These are phyloP conservation scores for Cokeromyces recurvatus DNA, from an alignment of 371 early-diverging fungal species.

Conservation along the genomic window DNA sequence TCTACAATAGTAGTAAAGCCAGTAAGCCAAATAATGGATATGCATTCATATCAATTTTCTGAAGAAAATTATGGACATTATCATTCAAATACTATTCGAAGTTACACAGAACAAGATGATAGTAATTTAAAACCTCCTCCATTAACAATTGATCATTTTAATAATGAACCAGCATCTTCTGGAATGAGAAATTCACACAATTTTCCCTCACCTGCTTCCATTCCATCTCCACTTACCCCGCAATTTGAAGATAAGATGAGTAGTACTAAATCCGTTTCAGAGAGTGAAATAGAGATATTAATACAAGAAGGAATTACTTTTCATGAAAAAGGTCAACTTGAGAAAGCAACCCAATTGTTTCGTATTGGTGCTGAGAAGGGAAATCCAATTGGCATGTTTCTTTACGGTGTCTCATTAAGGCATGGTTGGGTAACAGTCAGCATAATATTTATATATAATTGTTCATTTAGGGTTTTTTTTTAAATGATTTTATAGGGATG, in stretches of 20 bases:
- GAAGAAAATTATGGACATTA: not conserved
- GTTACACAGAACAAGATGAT: not conserved
- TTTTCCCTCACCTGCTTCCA: slow-evolving; percentile 8
- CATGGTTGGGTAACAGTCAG: slow-evolving; percentile 72
- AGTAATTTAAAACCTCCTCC: slow-evolving; percentile 11
- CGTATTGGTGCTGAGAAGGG: slow-evolving; percentile 62
- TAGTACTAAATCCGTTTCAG: not conserved
- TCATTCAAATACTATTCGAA: not conserved
- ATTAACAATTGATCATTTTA: too few relatives aligned
- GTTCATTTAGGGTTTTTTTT: too few relatives aligned
- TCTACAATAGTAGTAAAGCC: not conserved
- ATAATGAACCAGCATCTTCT: too few relatives aligned
- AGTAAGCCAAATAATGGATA: not conserved
- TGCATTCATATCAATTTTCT: not conserved
- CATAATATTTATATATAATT: not conserved
- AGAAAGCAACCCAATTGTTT: slow-evolving; percentile 69
- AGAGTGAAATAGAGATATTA: slow-evolving; percentile 11
- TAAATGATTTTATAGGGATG: slow-evolving; percentile 49
- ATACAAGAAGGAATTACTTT: slow-evolving; percentile 54
- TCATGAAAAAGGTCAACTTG: slow-evolving; percentile 72
- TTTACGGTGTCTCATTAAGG: slow-evolving; percentile 75
- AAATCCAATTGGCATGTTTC: slow-evolving; percentile 73
- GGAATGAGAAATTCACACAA: too few relatives aligned
- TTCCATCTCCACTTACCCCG: slow-evolving; percentile 11
- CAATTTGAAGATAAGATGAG: not conserved